Conservation (phyloP, 371 early-diverging fungal species). For the Rhizopus stolonifer region DNA sequence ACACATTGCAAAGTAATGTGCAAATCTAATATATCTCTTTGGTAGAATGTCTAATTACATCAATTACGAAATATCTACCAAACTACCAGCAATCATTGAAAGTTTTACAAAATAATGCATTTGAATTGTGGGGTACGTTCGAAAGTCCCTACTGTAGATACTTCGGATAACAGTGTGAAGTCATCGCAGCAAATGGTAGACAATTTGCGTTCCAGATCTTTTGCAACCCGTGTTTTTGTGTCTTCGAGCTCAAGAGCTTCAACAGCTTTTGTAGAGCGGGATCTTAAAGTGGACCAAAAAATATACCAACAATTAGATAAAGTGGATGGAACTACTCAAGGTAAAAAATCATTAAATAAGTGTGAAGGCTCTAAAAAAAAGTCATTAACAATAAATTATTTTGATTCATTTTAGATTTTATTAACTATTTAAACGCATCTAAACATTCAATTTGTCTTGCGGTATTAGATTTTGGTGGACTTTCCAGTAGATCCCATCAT, state of each 20-base stretch:
- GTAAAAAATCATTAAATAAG: constrained; percentile 1
- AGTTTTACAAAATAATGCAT: constrained; percentile 3
- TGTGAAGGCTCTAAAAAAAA: constrained; percentile 1
- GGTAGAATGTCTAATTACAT: constrained; percentile 15
- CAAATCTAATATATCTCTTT: constrained; percentile 6
- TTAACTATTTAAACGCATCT: constrained; percentile 10
- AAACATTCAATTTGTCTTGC: constrained; percentile 17
- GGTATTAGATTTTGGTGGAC: constrained; percentile 21
- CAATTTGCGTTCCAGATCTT: constrained; percentile 9
- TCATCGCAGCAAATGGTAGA: constrained; percentile 8
- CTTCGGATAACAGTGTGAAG: constrained; percentile 4
- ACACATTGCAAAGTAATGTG: constrained; percentile 12
- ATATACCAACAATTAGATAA: constrained; percentile 4
- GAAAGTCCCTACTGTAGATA: constrained; percentile 6
- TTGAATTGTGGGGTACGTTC: constrained; percentile 7
- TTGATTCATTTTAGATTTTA: constrained; percentile 11
- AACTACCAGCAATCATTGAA: constrained; percentile 11
- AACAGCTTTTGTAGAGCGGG: constrained; percentile 1
- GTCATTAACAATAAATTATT: constrained; percentile 1
- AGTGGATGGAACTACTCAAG: constrained; percentile 2
- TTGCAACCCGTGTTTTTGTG: constrained; percentile 14
- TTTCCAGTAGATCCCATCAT: constrained; percentile 12
- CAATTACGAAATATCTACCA: too few relatives aligned
- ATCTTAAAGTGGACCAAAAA: constrained; percentile 5
- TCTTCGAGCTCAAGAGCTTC: constrained; percentile 14